These are phyloP conservation scores for Bonia amplexicaulis DNA, from an alignment of 176 grass and related monocot species.

Conservation along the genomic window DNA sequence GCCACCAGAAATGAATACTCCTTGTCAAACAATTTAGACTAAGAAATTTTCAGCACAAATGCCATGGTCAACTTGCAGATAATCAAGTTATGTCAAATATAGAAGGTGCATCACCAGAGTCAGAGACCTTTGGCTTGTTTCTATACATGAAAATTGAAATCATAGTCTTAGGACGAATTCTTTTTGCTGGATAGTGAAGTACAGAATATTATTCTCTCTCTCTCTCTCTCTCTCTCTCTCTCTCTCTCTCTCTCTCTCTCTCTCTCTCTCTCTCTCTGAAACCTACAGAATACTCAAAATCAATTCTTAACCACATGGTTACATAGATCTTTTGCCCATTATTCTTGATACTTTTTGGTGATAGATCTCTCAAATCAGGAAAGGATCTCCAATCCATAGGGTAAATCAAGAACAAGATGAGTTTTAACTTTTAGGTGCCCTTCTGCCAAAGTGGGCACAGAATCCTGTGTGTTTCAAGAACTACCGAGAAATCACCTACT, in stretches of 20 bases:
- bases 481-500: not conserved
- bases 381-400: not conserved
- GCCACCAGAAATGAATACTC: not conserved
- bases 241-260: too few species aligned
- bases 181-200: not conserved
- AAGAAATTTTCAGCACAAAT: not conserved
- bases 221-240: not conserved
- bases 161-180: not conserved
- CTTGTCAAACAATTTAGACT: not conserved
- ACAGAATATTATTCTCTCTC: not conserved
- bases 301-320: not conserved
- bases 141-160: not conserved
- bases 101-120: not conserved
- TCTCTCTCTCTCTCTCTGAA: too few species aligned
- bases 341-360: not conserved
- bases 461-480: not conserved
- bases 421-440: not conserved
- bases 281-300: not conserved
- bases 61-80: not conserved
- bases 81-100: slow-evolving; percentile 1
- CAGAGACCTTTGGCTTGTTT: not conserved
- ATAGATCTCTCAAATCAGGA: not conserved
- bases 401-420: not conserved
- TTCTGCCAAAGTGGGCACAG: not conserved
- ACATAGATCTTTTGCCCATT: not conserved